A percentile compares a stretch with the other conserved stretches of the same genome.
Conservation (phyloP, 768 basidiomycete species). For the Calocera viscosa region DNA sequence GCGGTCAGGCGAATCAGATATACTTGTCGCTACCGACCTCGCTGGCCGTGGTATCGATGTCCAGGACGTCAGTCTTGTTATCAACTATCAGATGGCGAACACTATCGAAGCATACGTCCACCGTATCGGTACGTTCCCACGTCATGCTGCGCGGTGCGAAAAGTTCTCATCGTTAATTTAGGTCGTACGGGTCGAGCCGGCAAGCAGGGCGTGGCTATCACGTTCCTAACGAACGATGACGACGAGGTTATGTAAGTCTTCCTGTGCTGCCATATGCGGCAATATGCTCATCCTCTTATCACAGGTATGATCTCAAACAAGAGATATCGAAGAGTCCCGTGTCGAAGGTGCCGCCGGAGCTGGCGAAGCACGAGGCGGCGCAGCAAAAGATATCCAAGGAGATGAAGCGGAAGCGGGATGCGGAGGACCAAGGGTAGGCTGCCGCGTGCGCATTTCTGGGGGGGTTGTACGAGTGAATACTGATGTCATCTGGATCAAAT, state of each 20-base stretch:
- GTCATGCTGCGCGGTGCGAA: background rate
- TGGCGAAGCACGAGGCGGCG: slow-evolving; percentile 84
- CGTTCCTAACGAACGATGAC: slow-evolving; percentile 91
- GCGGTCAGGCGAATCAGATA: slow-evolving; percentile 71
- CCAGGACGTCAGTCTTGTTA: slow-evolving; percentile 85
- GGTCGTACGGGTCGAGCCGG: slow-evolving; percentile 97
- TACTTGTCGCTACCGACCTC: slow-evolving; percentile 92
- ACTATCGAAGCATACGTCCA: slow-evolving; percentile 97
- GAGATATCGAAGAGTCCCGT: slow-evolving; percentile 92
- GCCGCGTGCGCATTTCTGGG: background rate
- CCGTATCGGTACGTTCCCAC: slow-evolving; percentile 63
- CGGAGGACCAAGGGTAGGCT: slow-evolving; percentile 44
- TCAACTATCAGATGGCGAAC: slow-evolving; percentile 96
- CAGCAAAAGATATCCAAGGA: slow-evolving; percentile 83
- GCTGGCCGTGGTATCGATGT: slow-evolving; percentile 99
- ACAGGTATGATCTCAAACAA: slow-evolving; percentile 90
- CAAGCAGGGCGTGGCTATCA: slow-evolving; percentile 84
- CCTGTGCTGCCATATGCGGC: slow-evolving; percentile 12
- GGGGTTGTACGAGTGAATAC: background rate
- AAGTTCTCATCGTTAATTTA: slow-evolving; percentile 24
- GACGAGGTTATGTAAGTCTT: slow-evolving; percentile 83
- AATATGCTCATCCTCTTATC: slow-evolving; percentile 14
- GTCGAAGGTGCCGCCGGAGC: slow-evolving; percentile 74
- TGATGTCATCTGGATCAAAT: background rate
- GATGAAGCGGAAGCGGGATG: slow-evolving; percentile 89